A percentile compares a stretch with the other conserved stretches of the same genome.
Evolutionary conservation across 2,329 filamentous ascomycete species (phyloP).

Genomic region (Dothistroma pini): DNA sequence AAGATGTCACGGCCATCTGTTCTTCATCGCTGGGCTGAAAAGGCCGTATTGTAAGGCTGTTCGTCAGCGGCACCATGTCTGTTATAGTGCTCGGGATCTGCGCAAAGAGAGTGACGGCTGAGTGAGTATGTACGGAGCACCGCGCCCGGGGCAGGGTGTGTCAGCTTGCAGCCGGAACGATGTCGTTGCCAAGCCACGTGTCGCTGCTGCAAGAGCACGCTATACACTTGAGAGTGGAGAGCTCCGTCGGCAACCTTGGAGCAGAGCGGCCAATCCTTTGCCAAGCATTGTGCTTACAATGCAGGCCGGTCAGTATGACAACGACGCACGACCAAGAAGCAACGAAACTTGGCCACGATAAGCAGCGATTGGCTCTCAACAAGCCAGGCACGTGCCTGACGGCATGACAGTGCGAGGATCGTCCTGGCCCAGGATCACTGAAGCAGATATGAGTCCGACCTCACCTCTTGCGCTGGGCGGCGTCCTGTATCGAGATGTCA

Average conservation of each 20-base stretch:
- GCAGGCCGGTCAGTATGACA: neutral
- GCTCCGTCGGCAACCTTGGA: neutral
- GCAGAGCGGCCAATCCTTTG: neutral
- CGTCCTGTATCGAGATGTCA: neutral
- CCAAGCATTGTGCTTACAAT: neutral
- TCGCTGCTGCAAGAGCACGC: neutral
- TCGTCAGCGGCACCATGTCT: neutral
- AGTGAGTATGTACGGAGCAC: neutral
- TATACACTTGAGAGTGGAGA: neutral
- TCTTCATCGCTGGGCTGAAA: neutral
- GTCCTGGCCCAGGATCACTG: neutral
- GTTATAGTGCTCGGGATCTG: neutral
- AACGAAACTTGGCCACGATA: neutral
- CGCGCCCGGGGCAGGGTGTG: constrained; percentile 27
- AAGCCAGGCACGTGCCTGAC: neutral
- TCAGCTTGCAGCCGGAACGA: constrained; percentile 13
- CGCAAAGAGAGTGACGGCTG: no score
- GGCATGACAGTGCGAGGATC: neutral
- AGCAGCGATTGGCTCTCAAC: constrained; percentile 1
- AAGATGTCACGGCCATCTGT: constrained; percentile 1
- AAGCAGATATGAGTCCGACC: neutral
- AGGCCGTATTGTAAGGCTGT: neutral
- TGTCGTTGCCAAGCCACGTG: neutral
- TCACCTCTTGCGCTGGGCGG: neutral
- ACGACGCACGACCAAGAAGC: neutral